These are phyloP conservation scores for Vaccinium darrowii DNA, from an alignment of 148 eudicot genomes.

Conservation along the genomic window DNA sequence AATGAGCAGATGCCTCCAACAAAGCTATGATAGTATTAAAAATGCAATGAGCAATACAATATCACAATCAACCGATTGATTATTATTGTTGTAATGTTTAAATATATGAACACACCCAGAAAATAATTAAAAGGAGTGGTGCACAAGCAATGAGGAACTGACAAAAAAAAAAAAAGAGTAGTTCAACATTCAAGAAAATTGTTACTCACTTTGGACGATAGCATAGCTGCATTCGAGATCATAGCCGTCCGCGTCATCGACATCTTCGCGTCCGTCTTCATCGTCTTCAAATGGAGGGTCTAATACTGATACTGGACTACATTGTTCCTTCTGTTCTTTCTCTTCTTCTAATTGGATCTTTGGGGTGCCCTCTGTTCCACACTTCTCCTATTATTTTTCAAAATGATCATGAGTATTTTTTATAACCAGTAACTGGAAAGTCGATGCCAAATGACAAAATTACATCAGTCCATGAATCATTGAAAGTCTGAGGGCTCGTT, in stretches of 20 bases:
- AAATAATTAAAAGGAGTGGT: conserved; percentile 21
- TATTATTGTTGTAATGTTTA: not conserved
- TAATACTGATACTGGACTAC: conserved; percentile 84
- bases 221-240: conserved; percentile 64
- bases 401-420: not conserved
- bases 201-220: conserved; percentile 54
- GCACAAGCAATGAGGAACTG: not conserved
- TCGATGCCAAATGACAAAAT: not conserved
- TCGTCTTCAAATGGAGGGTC: conserved; percentile 78
- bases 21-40: not conserved
- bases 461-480: no score
- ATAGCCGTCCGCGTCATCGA: conserved; percentile 9
- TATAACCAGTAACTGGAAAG: not conserved
- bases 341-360: conserved; percentile 34
- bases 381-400: conserved; percentile 34
- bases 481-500: no score
- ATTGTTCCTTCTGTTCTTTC: conserved; percentile 74
- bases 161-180: not conserved
- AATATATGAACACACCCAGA: not conserved
- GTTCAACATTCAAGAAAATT: conserved; percentile 24
- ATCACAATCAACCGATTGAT: not conserved
- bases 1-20: not conserved
- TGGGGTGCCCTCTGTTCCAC: conserved; percentile 20
- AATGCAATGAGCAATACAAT: conserved; percentile 3
- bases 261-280: conserved; percentile 32